These are phyloP conservation scores for Apophysomyces trapeziformis DNA, from an alignment of 371 early-diverging fungal genomes.

Conservation along the genomic window DNA sequence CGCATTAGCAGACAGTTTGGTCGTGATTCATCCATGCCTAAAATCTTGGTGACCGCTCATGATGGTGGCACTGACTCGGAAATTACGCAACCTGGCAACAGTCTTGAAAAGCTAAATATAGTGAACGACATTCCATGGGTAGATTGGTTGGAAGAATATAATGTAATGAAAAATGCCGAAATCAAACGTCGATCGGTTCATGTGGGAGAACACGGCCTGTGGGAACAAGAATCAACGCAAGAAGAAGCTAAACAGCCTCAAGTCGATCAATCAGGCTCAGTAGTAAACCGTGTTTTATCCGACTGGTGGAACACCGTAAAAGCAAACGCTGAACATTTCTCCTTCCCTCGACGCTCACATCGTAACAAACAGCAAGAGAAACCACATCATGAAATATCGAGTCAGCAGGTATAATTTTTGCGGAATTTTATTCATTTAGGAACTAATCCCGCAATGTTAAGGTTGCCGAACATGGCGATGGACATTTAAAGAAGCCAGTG, in stretches of 20 bases:
- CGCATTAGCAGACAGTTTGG: constrained; percentile 18
- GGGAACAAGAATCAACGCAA: neutral
- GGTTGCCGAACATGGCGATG: neutral
- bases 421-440: neutral
- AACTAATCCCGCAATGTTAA: neutral
- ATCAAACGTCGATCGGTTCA: constrained; percentile 21
- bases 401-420: neutral
- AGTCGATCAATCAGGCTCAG: neutral
- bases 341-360: constrained; percentile 1
- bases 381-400: neutral
- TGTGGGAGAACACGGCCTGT: neutral
- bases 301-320: constrained; percentile 32
- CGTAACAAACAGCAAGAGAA: constrained; percentile 9
- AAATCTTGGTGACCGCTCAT: constrained; percentile 38
- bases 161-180: constrained; percentile 28
- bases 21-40: constrained; percentile 39
- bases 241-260: neutral
- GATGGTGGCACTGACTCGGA: constrained; percentile 12
- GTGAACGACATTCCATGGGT: constrained; percentile 48
- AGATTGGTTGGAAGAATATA: constrained; percentile 56
- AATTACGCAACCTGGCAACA: neutral
- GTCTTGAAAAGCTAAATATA: constrained; percentile 16
- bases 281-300: constrained; percentile 15
- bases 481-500: neutral
- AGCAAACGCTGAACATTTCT: constrained; percentile 24